phyloP scores from a whole-genome alignment of 208 protist species.

The Leishmania major region DNA sequence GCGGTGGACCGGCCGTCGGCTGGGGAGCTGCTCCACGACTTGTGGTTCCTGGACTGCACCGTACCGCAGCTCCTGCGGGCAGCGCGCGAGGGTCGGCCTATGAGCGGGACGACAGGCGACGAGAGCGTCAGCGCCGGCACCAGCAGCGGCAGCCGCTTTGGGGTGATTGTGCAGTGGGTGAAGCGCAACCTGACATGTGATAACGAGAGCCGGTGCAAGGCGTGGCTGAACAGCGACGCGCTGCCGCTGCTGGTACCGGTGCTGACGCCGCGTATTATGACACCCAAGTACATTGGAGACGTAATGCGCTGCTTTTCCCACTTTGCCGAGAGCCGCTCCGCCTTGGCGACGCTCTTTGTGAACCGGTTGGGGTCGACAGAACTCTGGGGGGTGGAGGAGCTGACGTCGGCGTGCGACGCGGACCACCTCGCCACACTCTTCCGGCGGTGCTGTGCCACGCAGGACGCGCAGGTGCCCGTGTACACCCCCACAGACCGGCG shows the following conservation, averaged over 20 bases:
- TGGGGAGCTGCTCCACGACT: slow-evolving; percentile 40
- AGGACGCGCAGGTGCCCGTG: slow-evolving; percentile 44
- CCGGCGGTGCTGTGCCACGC: slow-evolving; percentile 53
- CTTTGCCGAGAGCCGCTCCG: slow-evolving; percentile 37
- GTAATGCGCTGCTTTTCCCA: slow-evolving; percentile 67
- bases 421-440: slow-evolving; percentile 65
- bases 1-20: slow-evolving; percentile 52
- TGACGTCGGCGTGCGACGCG: slow-evolving; percentile 45
- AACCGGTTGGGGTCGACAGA: slow-evolving; percentile 54
- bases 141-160: slow-evolving; percentile 15
- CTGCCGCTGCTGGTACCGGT: slow-evolving; percentile 60
- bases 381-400: slow-evolving; percentile 54
- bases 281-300: slow-evolving; percentile 57
- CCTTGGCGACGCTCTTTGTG: slow-evolving; percentile 49
- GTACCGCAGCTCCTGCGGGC: slow-evolving; percentile 32
- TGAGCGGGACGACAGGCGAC: not conserved
- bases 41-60: slow-evolving; percentile 57
- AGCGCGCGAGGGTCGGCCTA: slow-evolving; percentile 14
- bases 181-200: slow-evolving; percentile 54
- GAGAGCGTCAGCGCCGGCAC: not conserved
- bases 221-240: slow-evolving; percentile 61
- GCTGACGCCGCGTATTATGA: slow-evolving; percentile 55
- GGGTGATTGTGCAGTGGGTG: slow-evolving; percentile 59
- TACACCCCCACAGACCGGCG: slow-evolving; percentile 70
- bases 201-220: slow-evolving; percentile 36